Base-by-base conservation (phyloP, 495 filamentous ascomycete species). In the Daldinia decipiens region DNA sequence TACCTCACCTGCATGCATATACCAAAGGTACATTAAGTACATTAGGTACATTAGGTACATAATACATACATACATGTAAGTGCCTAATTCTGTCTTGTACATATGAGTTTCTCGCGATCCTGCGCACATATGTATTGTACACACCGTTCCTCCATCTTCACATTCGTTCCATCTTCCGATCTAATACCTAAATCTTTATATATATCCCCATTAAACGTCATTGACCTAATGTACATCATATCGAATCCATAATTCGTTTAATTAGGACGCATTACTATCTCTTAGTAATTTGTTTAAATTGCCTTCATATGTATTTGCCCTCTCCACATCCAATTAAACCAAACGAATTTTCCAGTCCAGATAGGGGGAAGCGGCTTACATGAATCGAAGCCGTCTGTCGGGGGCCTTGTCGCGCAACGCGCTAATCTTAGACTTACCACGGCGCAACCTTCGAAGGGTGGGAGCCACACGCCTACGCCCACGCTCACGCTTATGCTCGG, bases 301-400 rank as follows among this genome's bases (percentile, higher is more conserved):
- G 52, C 62, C 58, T 62, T 52, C 65, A 54, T 39, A 43, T 54
- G 36, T 43, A 27, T 57, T 62, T 45, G 62, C 57, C 56, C 57
- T 53, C 70, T 61, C 70, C 70, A 69, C 70, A 73, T 73, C 70
- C 61, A 73, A 73, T 73, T 73, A 68, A 73, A 66, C 17, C 59
- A 68, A 62, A 43, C 57, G 31, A 68, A 43, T 65, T 51, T 68
- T 61, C 27, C 31, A 34, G 54, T 57, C 64, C 65, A 36, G 60
- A 73, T 66, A 73, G 65, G 70, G 29, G 70, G 70, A 73, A 40
- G 54, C 58, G 29, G 62, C 59, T 65, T 62, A 66, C 13, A 66
- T 53, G 57, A 69, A 62, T 68, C 57, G 61, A 73, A 56, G 51
- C 7, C 52, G 40, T 60, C 61, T 39, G 40, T 57, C 65, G 56